phyloP scores from a whole-genome alignment of 805 yeast genomes.

The Pichia deserticola region DNA sequence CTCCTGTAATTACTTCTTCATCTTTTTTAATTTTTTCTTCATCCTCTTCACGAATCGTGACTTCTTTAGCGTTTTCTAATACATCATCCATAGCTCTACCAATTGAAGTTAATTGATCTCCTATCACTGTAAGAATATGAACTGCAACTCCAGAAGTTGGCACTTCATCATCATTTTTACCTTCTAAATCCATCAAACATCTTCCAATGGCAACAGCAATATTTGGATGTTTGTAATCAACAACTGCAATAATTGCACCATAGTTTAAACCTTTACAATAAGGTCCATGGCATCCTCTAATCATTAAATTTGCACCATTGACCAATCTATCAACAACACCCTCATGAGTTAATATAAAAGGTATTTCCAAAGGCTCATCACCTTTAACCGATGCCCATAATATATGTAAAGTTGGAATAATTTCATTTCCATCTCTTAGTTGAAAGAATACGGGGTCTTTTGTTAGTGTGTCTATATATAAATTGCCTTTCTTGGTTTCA shows the following conservation, averaged over 20 bases:
- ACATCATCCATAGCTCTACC: slow-evolving; percentile 29
- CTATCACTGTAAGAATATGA: slow-evolving; percentile 53
- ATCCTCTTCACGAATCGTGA: neutral
- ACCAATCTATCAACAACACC: slow-evolving; percentile 63
- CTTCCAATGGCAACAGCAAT: slow-evolving; percentile 69
- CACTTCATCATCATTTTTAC: slow-evolving; percentile 44
- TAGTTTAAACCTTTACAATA: slow-evolving; percentile 41
- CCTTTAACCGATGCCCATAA: slow-evolving; percentile 45
- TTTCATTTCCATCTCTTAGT: slow-evolving; percentile 38
- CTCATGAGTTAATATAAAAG: slow-evolving; percentile 62
- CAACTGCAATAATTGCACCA: slow-evolving; percentile 68
- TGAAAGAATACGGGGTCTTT: slow-evolving; percentile 67
- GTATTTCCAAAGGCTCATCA: slow-evolving; percentile 30
- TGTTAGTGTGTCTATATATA: slow-evolving; percentile 51
- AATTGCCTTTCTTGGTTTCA: slow-evolving; percentile 45
- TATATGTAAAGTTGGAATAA: slow-evolving; percentile 66
- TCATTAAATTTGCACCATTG: slow-evolving; percentile 77
- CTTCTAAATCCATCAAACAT: slow-evolving; percentile 41
- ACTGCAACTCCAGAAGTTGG: slow-evolving; percentile 69
- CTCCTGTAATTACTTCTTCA: neutral
- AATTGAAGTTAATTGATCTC: slow-evolving; percentile 54
- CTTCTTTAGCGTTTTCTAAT: neutral
- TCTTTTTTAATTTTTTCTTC: slow-evolving; percentile 1
- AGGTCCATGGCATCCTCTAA: slow-evolving; percentile 61
- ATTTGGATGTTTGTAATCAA: slow-evolving; percentile 49